Evolutionary conservation across 768 basidiomycete genomes (phyloP).

Genomic region (Kondoa malvinella): DNA sequence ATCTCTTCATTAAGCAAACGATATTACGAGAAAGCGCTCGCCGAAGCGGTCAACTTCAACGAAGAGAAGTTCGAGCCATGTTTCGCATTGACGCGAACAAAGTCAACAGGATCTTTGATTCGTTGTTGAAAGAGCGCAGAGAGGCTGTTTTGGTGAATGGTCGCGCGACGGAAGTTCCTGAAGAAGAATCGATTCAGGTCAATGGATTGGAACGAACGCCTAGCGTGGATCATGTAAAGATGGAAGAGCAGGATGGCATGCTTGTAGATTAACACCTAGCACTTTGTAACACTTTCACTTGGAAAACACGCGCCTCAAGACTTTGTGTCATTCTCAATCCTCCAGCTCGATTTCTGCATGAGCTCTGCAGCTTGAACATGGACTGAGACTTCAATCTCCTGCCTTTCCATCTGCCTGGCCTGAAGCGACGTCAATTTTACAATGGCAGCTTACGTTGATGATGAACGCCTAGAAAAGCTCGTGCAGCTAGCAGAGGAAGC

Average conservation of each 20-base stretch:
- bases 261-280: not conserved
- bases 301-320: no score
- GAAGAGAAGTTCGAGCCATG: not conserved
- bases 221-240: not conserved
- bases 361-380: not conserved
- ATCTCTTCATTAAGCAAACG: conserved; percentile 87
- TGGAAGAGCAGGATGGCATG: not conserved
- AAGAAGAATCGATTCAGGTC: not conserved
- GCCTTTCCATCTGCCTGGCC: not conserved
- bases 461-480: not conserved
- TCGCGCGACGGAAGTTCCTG: not conserved
- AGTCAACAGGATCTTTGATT: not conserved
- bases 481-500: not conserved
- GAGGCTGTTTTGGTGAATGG: not conserved
- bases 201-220: not conserved
- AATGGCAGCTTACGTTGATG: not conserved
- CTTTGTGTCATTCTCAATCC: no score
- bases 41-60: conserved; percentile 67
- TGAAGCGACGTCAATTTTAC: not conserved
- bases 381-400: no score
- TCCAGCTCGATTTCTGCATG: no score
- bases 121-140: not conserved
- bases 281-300: not conserved
- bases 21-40: conserved; percentile 83
- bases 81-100: conserved; percentile 2